Percentiles rank a stretch among this genome's conserved stretches.
Conservation (phyloP, 73 alveolate species). For the Tetrahymena malaccensis region DNA sequence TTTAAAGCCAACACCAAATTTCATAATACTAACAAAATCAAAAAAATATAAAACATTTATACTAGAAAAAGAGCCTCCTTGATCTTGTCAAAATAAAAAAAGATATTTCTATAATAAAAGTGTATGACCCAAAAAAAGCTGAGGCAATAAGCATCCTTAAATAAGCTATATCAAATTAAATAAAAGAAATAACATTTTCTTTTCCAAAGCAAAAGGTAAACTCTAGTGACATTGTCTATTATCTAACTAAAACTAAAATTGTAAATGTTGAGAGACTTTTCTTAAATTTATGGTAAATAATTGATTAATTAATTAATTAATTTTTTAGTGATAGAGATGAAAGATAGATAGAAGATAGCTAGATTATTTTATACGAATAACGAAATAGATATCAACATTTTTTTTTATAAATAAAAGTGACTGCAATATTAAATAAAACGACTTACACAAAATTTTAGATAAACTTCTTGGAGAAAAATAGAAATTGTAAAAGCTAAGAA, state of each 20-base stretch:
- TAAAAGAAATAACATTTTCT: neutral
- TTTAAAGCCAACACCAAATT: neutral
- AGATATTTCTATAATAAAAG: neutral
- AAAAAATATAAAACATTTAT: neutral
- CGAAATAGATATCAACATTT: neutral
- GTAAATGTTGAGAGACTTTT: neutral
- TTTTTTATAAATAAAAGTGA: neutral
- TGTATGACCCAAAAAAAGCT: neutral
- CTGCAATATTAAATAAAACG: neutral
- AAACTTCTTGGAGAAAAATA: neutral
- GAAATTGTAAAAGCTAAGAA: neutral
- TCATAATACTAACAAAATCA: neutral
- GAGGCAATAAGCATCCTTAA: neutral
- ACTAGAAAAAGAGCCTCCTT: neutral
- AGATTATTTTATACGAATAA: neutral
- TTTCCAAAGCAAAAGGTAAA: neutral
- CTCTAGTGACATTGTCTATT: neutral
- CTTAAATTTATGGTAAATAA: neutral
- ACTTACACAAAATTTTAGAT: neutral
- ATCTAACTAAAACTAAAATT: neutral
- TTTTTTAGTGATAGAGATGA: too few species aligned
- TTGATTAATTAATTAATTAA: too few species aligned
- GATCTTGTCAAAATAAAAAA: neutral
- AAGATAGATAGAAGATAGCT: too few species aligned
- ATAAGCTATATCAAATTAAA: neutral